A percentile compares a stretch with the other conserved stretches of the same genome.
phyloP scores from a whole-genome alignment of 768 basidiomycete species.

The Gloeopeniophorella convolvens region DNA sequence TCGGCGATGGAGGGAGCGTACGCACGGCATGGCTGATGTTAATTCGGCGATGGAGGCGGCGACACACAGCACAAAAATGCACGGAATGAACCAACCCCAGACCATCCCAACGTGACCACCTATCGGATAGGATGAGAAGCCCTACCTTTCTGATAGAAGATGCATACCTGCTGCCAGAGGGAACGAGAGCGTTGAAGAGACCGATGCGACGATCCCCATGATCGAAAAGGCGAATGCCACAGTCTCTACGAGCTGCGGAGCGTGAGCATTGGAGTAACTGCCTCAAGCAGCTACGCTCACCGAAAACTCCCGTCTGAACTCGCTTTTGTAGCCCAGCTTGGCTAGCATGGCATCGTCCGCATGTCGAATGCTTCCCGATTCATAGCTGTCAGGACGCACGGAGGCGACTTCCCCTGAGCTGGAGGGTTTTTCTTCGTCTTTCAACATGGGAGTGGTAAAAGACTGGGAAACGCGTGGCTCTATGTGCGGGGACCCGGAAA shows the following conservation, averaged over 20 bases:
- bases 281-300: constrained; percentile 31
- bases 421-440: constrained; percentile 3
- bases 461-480: neutral
- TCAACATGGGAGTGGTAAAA: neutral
- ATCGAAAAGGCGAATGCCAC: constrained; percentile 62
- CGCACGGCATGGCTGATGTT: constrained; percentile 68
- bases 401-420: neutral
- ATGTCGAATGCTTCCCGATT: neutral
- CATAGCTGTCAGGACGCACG: neutral
- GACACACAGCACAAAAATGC: constrained; percentile 58
- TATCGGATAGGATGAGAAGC: constrained; percentile 19
- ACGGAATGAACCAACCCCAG: constrained; percentile 71
- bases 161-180: constrained; percentile 51
- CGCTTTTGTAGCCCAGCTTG: constrained; percentile 61
- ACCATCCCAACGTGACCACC: constrained; percentile 76
- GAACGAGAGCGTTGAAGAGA: constrained; percentile 61
- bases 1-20: neutral
- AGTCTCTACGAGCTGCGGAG: constrained; percentile 47
- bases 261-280: neutral
- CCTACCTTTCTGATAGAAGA: neutral
- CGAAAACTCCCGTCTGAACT: constrained; percentile 71
- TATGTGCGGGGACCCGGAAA: neutral
- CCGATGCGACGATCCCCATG: constrained; percentile 67
- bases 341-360: constrained; percentile 56
- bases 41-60: constrained; percentile 71